A percentile compares a stretch with the other conserved stretches of the same genome.
phyloP scores from a whole-genome alignment of 768 basidiomycete genomes.

The Pisolithus orientalis region DNA sequence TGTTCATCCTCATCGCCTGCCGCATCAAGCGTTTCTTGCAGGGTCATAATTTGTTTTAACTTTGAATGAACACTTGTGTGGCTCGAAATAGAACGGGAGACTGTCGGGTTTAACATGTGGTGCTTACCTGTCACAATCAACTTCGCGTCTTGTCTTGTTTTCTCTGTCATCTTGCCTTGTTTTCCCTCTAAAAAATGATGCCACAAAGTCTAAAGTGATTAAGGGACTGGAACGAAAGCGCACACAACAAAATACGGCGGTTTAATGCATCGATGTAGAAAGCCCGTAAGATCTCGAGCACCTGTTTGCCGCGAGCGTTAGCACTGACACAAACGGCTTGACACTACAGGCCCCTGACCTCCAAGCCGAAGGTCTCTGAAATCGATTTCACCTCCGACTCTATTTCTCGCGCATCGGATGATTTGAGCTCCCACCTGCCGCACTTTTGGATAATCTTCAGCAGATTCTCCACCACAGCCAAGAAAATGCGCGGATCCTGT shows the following conservation, averaged over 20 bases:
- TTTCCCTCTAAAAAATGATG: background rate
- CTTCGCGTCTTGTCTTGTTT: background rate
- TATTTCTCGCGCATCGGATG: background rate
- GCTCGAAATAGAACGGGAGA: background rate
- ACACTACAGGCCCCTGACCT: background rate
- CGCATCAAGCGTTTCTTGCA: background rate
- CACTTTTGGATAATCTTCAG: no score
- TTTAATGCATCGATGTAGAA: background rate
- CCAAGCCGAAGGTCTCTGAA: background rate
- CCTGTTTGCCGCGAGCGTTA: background rate
- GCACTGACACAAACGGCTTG: no score
- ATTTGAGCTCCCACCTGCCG: no score
- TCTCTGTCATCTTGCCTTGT: background rate
- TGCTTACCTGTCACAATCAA: background rate
- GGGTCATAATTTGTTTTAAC: background rate
- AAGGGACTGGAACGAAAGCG: background rate
- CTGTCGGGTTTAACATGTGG: background rate
- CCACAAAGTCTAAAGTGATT: background rate
- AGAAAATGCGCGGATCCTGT: background rate
- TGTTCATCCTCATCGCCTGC: background rate
- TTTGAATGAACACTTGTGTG: background rate
- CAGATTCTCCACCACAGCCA: no score
- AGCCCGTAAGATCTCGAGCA: background rate
- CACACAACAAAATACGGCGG: background rate
- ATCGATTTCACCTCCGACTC: background rate